phyloP scores from a whole-genome alignment of 768 basidiomycete species.

The Amanita fuliginea region DNA sequence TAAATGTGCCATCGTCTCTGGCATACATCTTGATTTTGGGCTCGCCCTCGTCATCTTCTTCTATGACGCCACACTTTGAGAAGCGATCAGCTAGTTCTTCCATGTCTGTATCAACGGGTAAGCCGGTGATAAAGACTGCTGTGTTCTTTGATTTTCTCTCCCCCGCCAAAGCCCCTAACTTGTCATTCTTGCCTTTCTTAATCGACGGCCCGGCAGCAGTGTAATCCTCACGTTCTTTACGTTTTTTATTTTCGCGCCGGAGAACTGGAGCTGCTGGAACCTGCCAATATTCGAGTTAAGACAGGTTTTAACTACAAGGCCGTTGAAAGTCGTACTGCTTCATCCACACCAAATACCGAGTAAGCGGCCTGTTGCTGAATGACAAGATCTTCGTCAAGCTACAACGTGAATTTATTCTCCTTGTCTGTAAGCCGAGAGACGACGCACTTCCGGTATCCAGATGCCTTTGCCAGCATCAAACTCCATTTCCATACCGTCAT shows the following conservation, averaged over 20 bases:
- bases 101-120: slow-evolving; percentile 65
- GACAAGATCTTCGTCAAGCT: slow-evolving; percentile 84
- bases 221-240: slow-evolving; percentile 64
- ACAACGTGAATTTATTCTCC: slow-evolving; percentile 6
- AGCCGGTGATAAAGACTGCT: slow-evolving; percentile 78
- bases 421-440: background rate
- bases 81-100: slow-evolving; percentile 83
- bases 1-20: slow-evolving; percentile 77
- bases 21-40: slow-evolving; percentile 96
- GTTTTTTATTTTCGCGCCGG: slow-evolving; percentile 71
- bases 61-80: slow-evolving; percentile 82
- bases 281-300: slow-evolving; percentile 29
- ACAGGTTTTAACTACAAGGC: slow-evolving; percentile 13
- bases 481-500: slow-evolving; percentile 85
- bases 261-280: slow-evolving; percentile 81
- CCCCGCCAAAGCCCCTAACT: slow-evolving; percentile 23
- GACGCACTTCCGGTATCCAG: slow-evolving; percentile 80
- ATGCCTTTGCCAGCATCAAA: slow-evolving; percentile 65
- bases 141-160: slow-evolving; percentile 82
- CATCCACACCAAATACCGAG: slow-evolving; percentile 86
- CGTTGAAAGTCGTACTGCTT: slow-evolving; percentile 49
- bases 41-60: slow-evolving; percentile 85
- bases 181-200: slow-evolving; percentile 58
- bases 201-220: slow-evolving; percentile 41
- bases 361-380: slow-evolving; percentile 94